These are phyloP conservation scores for Atkinsonella texensis DNA, from an alignment of 2,329 filamentous ascomycete genomes.

Conservation along the genomic window DNA sequence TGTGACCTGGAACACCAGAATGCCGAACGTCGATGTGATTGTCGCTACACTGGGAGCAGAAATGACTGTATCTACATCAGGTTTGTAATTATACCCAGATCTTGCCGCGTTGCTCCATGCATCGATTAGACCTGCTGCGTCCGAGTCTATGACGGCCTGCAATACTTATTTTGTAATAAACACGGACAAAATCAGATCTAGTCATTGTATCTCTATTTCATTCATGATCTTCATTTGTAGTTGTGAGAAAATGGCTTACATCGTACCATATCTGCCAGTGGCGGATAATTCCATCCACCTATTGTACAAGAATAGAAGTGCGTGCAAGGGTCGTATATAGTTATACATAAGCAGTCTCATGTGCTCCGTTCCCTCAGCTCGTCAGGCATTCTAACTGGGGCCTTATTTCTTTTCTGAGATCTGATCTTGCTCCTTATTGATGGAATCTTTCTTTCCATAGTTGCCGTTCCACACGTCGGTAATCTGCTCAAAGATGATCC, in stretches of 20 bases:
- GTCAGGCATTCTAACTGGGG: not conserved
- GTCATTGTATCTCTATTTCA: not conserved
- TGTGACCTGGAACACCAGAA: too few species aligned
- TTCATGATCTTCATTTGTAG: not conserved
- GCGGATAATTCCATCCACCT: not conserved
- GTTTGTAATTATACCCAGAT: too few species aligned
- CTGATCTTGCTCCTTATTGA: conserved; percentile 2
- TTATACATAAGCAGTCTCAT: not conserved
- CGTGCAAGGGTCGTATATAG: not conserved
- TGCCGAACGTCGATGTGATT: too few species aligned
- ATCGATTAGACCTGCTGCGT: too few species aligned
- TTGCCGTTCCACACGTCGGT: conserved; percentile 37
- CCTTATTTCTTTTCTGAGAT: not conserved
- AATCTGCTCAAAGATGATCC: conserved; percentile 44
- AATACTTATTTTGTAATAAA: not conserved
- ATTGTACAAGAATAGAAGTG: not conserved
- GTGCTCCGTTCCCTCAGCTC: not conserved
- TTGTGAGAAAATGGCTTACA: not conserved
- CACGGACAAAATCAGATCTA: not conserved
- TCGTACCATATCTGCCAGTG: not conserved
- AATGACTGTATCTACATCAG: too few species aligned
- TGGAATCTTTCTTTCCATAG: conserved; percentile 18
- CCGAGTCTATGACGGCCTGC: too few species aligned
- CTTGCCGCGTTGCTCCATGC: too few species aligned
- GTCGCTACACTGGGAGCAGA: too few species aligned